These are phyloP conservation scores for Oryza rufipogon DNA, from an alignment of 176 grass and related monocot species.

Conservation along the genomic window DNA sequence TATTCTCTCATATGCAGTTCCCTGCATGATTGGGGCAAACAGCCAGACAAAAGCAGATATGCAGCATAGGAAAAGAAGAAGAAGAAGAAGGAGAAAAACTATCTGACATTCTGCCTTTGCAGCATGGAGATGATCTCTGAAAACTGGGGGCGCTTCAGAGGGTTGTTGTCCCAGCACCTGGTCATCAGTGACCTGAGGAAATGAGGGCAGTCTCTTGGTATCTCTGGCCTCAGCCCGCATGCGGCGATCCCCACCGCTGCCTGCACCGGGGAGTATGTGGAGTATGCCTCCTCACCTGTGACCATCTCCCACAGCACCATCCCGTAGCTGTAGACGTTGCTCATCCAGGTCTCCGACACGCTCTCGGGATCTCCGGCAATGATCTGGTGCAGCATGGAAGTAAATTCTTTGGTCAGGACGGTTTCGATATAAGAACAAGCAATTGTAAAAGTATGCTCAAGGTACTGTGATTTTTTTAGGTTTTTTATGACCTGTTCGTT, in stretches of 20 bases:
- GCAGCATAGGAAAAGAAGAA: conserved; percentile 31
- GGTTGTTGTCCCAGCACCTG: conserved; percentile 87
- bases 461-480: neutral
- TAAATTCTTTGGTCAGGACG: conserved; percentile 32
- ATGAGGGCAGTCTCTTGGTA: conserved; percentile 83
- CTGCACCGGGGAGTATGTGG: conserved; percentile 93
- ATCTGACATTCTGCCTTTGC: conserved; percentile 82
- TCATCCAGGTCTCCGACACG: conserved; percentile 88
- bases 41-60: conserved; percentile 52
- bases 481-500: neutral
- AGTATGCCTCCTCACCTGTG: conserved; percentile 88
- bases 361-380: conserved; percentile 94
- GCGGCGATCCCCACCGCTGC: conserved; percentile 93
- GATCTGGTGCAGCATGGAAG: conserved; percentile 55
- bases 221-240: conserved; percentile 86
- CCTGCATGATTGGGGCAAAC: conserved; percentile 50
- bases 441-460: neutral
- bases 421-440: neutral
- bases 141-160: conserved; percentile 84
- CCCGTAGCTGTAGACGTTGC: conserved; percentile 94
- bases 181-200: conserved; percentile 82
- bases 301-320: conserved; percentile 98
- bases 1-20: conserved; percentile 54
- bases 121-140: conserved; percentile 75
- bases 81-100: conserved; percentile 24